phyloP scores from a whole-genome alignment of 768 basidiomycete genomes.

The Tulasnella sp. region DNA sequence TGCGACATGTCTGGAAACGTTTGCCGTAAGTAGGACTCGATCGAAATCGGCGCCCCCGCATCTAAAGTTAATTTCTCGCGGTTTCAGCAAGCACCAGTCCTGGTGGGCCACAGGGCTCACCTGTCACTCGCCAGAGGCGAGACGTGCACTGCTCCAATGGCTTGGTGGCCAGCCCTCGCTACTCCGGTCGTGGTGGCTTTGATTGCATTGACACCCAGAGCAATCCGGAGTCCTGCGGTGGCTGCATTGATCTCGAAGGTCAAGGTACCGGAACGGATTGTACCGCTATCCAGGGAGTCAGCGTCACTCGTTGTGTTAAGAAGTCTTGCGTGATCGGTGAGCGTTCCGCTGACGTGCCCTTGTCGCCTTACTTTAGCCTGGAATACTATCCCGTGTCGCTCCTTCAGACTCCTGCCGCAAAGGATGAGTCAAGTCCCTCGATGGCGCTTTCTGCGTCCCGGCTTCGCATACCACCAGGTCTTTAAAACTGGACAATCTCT shows the following conservation, averaged over 20 bases:
- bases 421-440: neutral
- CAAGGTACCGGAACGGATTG: slow-evolving; percentile 43
- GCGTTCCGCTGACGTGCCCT: too few relatives aligned
- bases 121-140: neutral
- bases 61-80: neutral
- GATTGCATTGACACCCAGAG: slow-evolving; percentile 19
- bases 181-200: slow-evolving; percentile 16
- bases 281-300: slow-evolving; percentile 45
- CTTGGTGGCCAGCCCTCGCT: neutral
- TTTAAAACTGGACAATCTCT: neutral
- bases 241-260: slow-evolving; percentile 19
- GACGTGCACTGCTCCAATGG: neutral
- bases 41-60: neutral
- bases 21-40: neutral
- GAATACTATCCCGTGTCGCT: neutral
- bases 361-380: neutral
- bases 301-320: slow-evolving; percentile 40
- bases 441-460: neutral
- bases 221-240: slow-evolving; percentile 23
- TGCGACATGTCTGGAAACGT: neutral
- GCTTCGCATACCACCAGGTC: neutral
- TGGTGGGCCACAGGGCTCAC: neutral
- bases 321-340: slow-evolving; percentile 37
- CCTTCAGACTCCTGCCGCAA: neutral
- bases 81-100: neutral